Percentiles rank a stretch among this genome's conserved stretches.
phyloP scores from a whole-genome alignment of 768 basidiomycete genomes.

The Rhodotorula taiwanensis region DNA sequence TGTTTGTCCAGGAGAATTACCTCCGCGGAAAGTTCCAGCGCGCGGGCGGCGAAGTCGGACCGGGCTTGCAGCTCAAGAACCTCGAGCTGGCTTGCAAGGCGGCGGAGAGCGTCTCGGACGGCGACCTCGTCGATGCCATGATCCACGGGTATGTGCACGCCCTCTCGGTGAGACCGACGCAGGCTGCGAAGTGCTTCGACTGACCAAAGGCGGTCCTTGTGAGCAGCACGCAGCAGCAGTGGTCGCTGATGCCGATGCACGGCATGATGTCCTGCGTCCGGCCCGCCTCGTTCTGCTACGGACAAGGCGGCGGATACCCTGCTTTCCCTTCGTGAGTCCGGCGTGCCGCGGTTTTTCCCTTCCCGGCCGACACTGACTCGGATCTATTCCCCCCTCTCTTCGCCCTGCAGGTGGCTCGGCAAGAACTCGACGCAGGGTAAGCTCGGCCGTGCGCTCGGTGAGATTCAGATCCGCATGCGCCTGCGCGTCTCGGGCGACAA shows the following conservation, averaged over 20 bases:
- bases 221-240: slow-evolving; percentile 86
- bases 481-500: slow-evolving; percentile 86
- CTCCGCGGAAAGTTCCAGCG: slow-evolving; percentile 69
- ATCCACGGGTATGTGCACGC: slow-evolving; percentile 68
- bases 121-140: slow-evolving; percentile 82
- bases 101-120: slow-evolving; percentile 87
- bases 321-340: slow-evolving; percentile 26
- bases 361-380: not conserved
- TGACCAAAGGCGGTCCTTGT: too few relatives aligned
- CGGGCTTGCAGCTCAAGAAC: slow-evolving; percentile 61
- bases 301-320: slow-evolving; percentile 44
- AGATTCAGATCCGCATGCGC: slow-evolving; percentile 92
- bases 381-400: not conserved
- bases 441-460: slow-evolving; percentile 67
- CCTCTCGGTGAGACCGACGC: not conserved
- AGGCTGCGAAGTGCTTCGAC: too few relatives aligned
- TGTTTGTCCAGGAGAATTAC: slow-evolving; percentile 97
- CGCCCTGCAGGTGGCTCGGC: slow-evolving; percentile 72
- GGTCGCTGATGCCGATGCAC: slow-evolving; percentile 89
- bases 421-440: slow-evolving; percentile 92
- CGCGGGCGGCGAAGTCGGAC: slow-evolving; percentile 55
- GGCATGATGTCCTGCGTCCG: slow-evolving; percentile 82
- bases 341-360: not conserved
- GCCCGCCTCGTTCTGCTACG: slow-evolving; percentile 78
- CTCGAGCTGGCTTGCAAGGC: slow-evolving; percentile 78